Conservation (phyloP, 2,329 filamentous ascomycete species). For the Torrubiellomyces zombiae region DNA sequence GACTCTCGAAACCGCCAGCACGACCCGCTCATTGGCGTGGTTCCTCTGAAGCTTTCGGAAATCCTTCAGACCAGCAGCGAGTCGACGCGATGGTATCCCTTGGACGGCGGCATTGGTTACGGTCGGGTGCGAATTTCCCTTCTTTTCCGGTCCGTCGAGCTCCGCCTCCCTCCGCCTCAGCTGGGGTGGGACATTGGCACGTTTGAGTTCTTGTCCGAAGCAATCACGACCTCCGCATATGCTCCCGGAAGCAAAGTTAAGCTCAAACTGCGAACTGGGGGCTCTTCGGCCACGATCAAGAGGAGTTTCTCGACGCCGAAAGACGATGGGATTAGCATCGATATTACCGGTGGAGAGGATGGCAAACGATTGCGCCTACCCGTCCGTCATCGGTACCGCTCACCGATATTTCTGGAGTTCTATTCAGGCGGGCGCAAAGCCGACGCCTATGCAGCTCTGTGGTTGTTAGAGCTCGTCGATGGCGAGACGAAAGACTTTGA, state of each 20-base stretch:
- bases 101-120: slow-evolving; percentile 86
- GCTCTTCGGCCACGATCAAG: slow-evolving; percentile 56
- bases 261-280: slow-evolving; percentile 67
- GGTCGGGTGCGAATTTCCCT: slow-evolving; percentile 78
- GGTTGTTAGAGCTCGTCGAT: slow-evolving; percentile 74
- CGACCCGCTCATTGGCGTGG: slow-evolving; percentile 83
- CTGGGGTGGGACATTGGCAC: slow-evolving; percentile 93
- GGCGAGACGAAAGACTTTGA: slow-evolving; percentile 63
- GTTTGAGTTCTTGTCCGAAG: slow-evolving; percentile 67
- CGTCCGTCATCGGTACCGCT: slow-evolving; percentile 79
- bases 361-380: slow-evolving; percentile 51
- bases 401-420: slow-evolving; percentile 80
- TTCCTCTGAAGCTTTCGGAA: slow-evolving; percentile 75
- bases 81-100: slow-evolving; percentile 82
- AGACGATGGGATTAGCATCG: slow-evolving; percentile 32
- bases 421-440: slow-evolving; percentile 53
- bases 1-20: slow-evolving; percentile 83
- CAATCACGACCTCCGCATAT: slow-evolving; percentile 49
- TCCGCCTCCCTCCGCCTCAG: slow-evolving; percentile 66
- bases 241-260: slow-evolving; percentile 51
- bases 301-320: slow-evolving; percentile 45
- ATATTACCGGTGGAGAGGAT: slow-evolving; percentile 26
- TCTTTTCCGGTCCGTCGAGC: slow-evolving; percentile 78
- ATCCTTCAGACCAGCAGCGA: slow-evolving; percentile 80
- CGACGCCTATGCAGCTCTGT: slow-evolving; percentile 64